A percentile compares a stretch with the other conserved stretches of the same genome.
Conservation (phyloP, 768 basidiomycete species). For the Mycena chlorophos region DNA sequence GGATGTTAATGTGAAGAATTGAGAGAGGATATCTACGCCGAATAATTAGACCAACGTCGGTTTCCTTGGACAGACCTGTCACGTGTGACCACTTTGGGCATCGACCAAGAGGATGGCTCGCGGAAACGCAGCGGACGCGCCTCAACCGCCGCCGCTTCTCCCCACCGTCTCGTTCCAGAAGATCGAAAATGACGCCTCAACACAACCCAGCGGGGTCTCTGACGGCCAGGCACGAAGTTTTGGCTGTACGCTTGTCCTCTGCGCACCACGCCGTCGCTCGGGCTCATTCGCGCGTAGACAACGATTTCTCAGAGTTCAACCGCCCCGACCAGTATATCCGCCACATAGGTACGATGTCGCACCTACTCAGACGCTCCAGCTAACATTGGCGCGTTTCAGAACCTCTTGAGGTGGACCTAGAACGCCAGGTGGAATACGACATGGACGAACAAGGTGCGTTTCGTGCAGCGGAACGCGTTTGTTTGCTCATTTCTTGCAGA, state of each 20-base stretch:
- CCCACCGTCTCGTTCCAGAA: constrained; percentile 71
- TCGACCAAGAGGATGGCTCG: constrained; percentile 36
- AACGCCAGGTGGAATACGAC: constrained; percentile 95
- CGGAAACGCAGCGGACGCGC: constrained; percentile 30
- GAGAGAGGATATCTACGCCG: neutral
- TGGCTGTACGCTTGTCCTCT: constrained; percentile 60
- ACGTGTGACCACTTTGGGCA: neutral
- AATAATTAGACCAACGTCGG: no score
- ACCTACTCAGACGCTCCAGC: constrained; percentile 6
- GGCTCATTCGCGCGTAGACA: constrained; percentile 32
- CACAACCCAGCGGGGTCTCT: constrained; percentile 61
- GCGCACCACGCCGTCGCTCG: neutral
- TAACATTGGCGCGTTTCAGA: constrained; percentile 49
- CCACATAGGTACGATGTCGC: constrained; percentile 67
- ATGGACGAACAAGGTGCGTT: constrained; percentile 95
- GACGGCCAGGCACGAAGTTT: constrained; percentile 65
- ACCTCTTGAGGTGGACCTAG: constrained; percentile 89
- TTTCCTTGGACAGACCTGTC: no score
- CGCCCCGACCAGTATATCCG: constrained; percentile 87
- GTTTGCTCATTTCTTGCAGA: constrained; percentile 46
- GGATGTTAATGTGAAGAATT: constrained; percentile 69
- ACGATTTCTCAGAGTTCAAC: constrained; percentile 70
- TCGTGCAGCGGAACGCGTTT: neutral
- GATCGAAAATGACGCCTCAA: constrained; percentile 62
- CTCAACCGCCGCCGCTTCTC: constrained; percentile 36